Evolutionary conservation across 148 eudicot species (phyloP), one percentile per base, ranked within the genome.

Genomic region (Chenopodium quinoa): DNA sequence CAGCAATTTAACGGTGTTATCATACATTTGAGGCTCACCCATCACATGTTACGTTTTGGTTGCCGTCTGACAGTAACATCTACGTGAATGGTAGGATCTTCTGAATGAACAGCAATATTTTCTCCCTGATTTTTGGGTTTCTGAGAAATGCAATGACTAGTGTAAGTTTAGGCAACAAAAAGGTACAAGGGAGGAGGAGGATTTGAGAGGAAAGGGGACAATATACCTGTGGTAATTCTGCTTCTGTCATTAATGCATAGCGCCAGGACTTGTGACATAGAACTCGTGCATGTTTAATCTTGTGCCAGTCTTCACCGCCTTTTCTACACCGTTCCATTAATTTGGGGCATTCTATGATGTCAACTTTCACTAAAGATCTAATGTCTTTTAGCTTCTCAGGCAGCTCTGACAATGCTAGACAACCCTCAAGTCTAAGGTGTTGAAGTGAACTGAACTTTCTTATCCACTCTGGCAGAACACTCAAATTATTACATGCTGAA

Each of bases 221-320:
- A 17, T 0, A 56, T 56, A 56, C 62, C 62, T 56, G 22, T 56
- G 19, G 22, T 56, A 56, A 56, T 56, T 11, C 22, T 56, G 73
- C 56, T 78, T 67, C 80, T 47, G 58, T 14, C 4, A 60, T 34
- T 44, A 79, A 11, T 50, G 73, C 73, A 69, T 79, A 79, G 9
- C 81, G 81, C 81, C 81, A 79, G 12, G 81, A 79, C 32, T 69
- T 79, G 47, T 79, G 81, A 69, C 71, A 60, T 79, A 69, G 34
- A 29, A 72, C 71, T 31, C 69, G 60, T 16, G 69, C 71, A 0
- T 72, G 77, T 9, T 74, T 74, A 20, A 75, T 74, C 40, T 81
- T 81, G 65, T 23, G n/a, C 70, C 83, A 64, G 25, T 75, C 78
- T 65, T 75, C 78, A 48, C 83, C 83, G 2, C 65, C 71, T 65